Evolutionary conservation across 805 yeast genomes (phyloP).

Genomic region (Zygotorulaspora chibaensis): DNA sequence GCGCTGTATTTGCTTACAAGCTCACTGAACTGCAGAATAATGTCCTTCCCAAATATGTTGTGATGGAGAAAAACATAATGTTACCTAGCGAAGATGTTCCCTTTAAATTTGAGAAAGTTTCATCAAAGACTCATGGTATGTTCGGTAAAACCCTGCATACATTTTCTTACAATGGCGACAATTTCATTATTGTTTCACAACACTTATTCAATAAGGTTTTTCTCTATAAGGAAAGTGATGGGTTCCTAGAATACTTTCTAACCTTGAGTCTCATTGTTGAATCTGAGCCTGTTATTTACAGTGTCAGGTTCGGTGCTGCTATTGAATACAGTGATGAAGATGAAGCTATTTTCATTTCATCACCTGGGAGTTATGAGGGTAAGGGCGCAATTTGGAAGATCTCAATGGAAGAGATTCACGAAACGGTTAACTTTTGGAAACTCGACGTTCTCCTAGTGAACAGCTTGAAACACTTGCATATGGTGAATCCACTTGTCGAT

Average conservation of each 20-base stretch:
- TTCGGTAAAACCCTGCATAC: conserved; percentile 18
- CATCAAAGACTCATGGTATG: conserved; percentile 24
- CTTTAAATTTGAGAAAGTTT: conserved; percentile 5
- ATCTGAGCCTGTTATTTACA: conserved; percentile 17
- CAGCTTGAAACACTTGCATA: conserved; percentile 9
- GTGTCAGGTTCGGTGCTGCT: conserved; percentile 36
- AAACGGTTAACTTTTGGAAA: conserved; percentile 18
- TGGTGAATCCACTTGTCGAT: conserved; percentile 16
- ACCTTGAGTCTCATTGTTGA: conserved; percentile 10
- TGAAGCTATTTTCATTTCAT: conserved; percentile 35
- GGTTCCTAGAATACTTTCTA: conserved; percentile 10
- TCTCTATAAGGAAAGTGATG: conserved; percentile 18
- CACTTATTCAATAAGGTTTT: conserved; percentile 21
- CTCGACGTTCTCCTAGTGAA: conserved; percentile 11
- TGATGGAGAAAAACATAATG: conserved; percentile 11
- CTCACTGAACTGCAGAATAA: conserved; percentile 8
- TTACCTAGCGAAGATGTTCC: conserved; percentile 11
- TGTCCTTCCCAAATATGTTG: conserved; percentile 15
- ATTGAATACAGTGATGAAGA: conserved; percentile 15
- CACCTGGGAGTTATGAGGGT: conserved; percentile 38
- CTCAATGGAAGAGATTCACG: conserved; percentile 20
- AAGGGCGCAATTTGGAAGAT: conserved; percentile 46
- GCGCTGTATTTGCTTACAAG: conserved; percentile 18
- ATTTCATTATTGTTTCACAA: conserved; percentile 23
- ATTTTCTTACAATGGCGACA: conserved; percentile 11